These are phyloP conservation scores for Trichophyton equinum DNA, from an alignment of 2,329 filamentous ascomycete genomes.

Conservation along the genomic window DNA sequence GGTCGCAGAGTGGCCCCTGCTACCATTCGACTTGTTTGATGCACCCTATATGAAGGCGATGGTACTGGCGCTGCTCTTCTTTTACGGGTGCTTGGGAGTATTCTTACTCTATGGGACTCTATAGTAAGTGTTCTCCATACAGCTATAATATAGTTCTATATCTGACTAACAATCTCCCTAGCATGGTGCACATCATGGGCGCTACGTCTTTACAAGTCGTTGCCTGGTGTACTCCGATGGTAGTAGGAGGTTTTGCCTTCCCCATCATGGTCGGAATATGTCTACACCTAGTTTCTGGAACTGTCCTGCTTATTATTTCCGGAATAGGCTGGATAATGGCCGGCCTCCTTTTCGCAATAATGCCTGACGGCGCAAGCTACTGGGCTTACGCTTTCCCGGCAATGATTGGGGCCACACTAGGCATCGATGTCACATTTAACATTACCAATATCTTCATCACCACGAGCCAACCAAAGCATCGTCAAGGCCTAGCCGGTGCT, in stretches of 20 bases:
- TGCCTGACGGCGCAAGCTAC: conserved; percentile 46
- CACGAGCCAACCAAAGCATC: conserved; percentile 51
- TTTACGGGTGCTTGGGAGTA: conserved; percentile 56
- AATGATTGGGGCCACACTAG: conserved; percentile 52
- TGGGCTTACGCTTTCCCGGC: conserved; percentile 63
- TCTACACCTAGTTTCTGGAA: conserved; percentile 54
- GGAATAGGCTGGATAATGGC: conserved; percentile 46
- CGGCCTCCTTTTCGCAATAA: conserved; percentile 51
- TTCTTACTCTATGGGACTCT: conserved; percentile 58
- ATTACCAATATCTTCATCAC: conserved; percentile 68
- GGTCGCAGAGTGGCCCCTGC: conserved; percentile 53
- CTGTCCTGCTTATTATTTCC: conserved; percentile 50
- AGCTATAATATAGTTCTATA: neutral
- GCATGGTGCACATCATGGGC: conserved; percentile 48
- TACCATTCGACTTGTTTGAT: conserved; percentile 57
- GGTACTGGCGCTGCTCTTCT: conserved; percentile 48
- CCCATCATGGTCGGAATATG: conserved; percentile 51
- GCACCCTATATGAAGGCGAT: conserved; percentile 57
- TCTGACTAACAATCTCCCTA: conserved; percentile 19
- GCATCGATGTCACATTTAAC: conserved; percentile 64
- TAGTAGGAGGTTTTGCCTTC: conserved; percentile 54
- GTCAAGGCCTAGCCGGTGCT: conserved; percentile 60
- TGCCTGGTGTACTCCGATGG: conserved; percentile 57
- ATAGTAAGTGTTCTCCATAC: conserved; percentile 40
- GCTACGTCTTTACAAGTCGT: conserved; percentile 51